Evolutionary conservation across 495 filamentous ascomycete species (phyloP).

Genomic region (Xylaria venustula): DNA sequence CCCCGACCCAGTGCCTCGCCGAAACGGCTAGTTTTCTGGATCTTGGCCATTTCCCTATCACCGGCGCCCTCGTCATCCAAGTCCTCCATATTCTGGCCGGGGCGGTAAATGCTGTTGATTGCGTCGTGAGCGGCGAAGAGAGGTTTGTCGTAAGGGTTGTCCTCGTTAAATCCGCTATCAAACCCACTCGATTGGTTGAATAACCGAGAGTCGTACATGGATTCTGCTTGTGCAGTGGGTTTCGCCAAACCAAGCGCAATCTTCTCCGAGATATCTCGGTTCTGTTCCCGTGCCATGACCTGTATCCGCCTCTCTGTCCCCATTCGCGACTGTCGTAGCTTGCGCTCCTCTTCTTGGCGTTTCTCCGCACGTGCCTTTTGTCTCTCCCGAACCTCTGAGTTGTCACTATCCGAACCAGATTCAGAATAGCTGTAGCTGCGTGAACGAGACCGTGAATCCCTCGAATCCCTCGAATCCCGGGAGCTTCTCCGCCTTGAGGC

Average conservation of each 20-base stretch:
- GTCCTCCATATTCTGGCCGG: constrained; percentile 66
- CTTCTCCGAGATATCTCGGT: constrained; percentile 97
- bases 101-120: constrained; percentile 90
- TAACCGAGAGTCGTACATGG: constrained; percentile 94
- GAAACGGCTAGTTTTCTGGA: constrained; percentile 79
- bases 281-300: constrained; percentile 90
- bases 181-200: constrained; percentile 95
- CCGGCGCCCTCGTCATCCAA: constrained; percentile 77
- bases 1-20: constrained; percentile 81
- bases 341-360: constrained; percentile 77
- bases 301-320: constrained; percentile 87
- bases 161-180: constrained; percentile 89
- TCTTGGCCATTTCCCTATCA: constrained; percentile 79
- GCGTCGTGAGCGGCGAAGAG: constrained; percentile 96
- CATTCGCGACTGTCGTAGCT: constrained; percentile 93
- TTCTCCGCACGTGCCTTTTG: constrained; percentile 75
- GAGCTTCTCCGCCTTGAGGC: constrained; percentile 54
- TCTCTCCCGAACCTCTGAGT: constrained; percentile 70
- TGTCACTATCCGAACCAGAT: constrained; percentile 60
- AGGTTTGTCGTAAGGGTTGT: constrained; percentile 96
- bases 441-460: constrained; percentile 46
- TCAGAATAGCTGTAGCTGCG: constrained; percentile 57
- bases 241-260: constrained; percentile 94
- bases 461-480: constrained; percentile 35
- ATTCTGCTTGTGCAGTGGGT: constrained; percentile 81